Conservation (phyloP, 805 yeast genomes). For the Barnettozyma sp. region DNA sequence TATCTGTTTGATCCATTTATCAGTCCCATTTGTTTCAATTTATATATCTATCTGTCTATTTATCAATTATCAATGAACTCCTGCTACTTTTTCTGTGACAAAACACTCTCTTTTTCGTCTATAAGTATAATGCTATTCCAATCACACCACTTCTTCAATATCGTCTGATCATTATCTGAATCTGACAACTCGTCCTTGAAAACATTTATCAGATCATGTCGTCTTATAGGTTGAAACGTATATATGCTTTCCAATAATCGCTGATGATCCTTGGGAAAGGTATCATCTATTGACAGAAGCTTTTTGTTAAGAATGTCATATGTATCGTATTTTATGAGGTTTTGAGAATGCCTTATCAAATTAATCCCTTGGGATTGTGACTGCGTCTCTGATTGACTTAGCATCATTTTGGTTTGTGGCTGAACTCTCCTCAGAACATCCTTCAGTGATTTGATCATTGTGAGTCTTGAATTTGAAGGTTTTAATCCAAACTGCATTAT, state of each 20-base stretch:
- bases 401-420: constrained; percentile 14
- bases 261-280: background rate
- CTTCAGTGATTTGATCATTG: constrained; percentile 19
- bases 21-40: background rate
- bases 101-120: constrained; percentile 11
- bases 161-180: constrained; percentile 7
- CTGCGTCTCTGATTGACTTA: constrained; percentile 15
- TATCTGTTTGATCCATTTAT: background rate
- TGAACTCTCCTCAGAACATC: constrained; percentile 11
- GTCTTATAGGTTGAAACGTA: constrained; percentile 21
- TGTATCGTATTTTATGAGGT: constrained; percentile 19
- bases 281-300: constrained; percentile 1
- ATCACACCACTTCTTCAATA: constrained; percentile 21
- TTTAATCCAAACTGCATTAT: constrained; percentile 23
- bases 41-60: no score
- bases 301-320: constrained; percentile 15
- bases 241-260: constrained; percentile 18
- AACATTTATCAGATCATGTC: constrained; percentile 4
- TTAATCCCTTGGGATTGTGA: constrained; percentile 5
- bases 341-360: constrained; percentile 16
- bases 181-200: constrained; percentile 8
- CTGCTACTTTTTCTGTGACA: no score
- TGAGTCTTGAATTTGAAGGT: constrained; percentile 17
- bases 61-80: no score
- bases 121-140: constrained; percentile 19